Evolutionary conservation across 176 grass and related monocot species (phyloP).

Genomic region (Thinopyrum elongatum): DNA sequence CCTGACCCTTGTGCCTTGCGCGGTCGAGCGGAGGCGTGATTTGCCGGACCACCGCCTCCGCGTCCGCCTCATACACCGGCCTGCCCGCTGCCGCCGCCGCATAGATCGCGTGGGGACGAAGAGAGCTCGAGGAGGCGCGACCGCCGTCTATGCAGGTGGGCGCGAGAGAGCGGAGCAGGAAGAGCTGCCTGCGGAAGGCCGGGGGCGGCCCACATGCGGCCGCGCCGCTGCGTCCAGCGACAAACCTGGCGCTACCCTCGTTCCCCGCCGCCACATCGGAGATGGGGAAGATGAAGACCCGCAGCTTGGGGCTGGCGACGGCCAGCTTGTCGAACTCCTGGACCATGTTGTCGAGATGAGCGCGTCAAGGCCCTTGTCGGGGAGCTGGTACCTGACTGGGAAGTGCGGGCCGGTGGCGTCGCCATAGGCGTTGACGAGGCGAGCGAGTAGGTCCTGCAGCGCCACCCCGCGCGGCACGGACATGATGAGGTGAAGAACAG

Average conservation of each 20-base stretch:
- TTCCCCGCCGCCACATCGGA: conserved; percentile 21
- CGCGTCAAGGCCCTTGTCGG: conserved; percentile 82
- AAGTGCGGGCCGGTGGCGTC: conserved; percentile 44
- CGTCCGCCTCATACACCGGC: conserved; percentile 65
- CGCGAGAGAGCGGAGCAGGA: conserved; percentile 48
- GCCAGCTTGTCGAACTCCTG: conserved; percentile 86
- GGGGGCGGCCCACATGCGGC: conserved; percentile 52
- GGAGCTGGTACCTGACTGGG: conserved; percentile 80
- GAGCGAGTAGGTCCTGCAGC: conserved; percentile 45
- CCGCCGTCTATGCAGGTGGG: neutral
- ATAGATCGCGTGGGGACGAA: no score
- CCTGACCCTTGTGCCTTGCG: conserved; percentile 75
- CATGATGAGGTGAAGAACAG: conserved; percentile 33
- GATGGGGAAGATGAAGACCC: conserved; percentile 81
- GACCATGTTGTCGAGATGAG: conserved; percentile 99
- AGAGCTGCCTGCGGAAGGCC: conserved; percentile 62
- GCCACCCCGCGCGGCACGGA: conserved; percentile 52
- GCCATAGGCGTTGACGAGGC: conserved; percentile 60
- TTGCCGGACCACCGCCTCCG: conserved; percentile 58
- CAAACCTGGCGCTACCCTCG: no score
- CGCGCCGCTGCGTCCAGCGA: neutral
- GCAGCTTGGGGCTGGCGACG: conserved; percentile 58
- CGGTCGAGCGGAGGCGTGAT: conserved; percentile 74
- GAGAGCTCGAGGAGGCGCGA: no score
- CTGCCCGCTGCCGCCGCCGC: neutral